Conservation (phyloP, 2,329 filamentous ascomycete species). For the Lomentospora prolificans region DNA sequence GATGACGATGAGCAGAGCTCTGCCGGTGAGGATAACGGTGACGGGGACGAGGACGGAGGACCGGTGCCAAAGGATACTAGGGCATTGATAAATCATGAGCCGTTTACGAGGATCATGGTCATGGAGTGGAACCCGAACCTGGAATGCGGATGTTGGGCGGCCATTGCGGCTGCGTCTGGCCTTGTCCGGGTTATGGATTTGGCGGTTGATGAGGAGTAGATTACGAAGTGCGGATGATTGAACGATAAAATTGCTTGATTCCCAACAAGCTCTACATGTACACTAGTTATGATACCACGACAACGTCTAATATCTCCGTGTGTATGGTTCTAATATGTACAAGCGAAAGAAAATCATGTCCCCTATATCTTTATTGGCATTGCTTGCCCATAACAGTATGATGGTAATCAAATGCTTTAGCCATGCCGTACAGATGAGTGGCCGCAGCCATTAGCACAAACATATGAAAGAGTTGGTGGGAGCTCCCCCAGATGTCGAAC, state of each 20-base stretch:
- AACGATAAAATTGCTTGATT: not conserved
- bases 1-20: slow-evolving; percentile 15
- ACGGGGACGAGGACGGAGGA: slow-evolving; percentile 11
- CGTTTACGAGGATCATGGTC: slow-evolving; percentile 50
- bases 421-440: slow-evolving; percentile 70
- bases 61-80: not conserved
- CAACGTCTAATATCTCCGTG: not conserved
- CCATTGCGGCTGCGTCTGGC: slow-evolving; percentile 56
- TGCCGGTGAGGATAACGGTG: slow-evolving; percentile 28
- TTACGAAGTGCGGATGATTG: slow-evolving; percentile 9
- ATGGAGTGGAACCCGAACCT: slow-evolving; percentile 61
- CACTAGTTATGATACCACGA: slow-evolving; percentile 6
- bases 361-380: slow-evolving; percentile 25
- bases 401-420: slow-evolving; percentile 78
- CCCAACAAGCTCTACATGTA: not conserved
- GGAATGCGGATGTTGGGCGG: slow-evolving; percentile 57
- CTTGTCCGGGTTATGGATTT: slow-evolving; percentile 58
- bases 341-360: not conserved
- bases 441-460: slow-evolving; percentile 75
- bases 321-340: not conserved
- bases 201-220: slow-evolving; percentile 31
- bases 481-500: slow-evolving; percentile 88
- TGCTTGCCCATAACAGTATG: slow-evolving; percentile 50
- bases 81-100: slow-evolving; percentile 43
- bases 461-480: slow-evolving; percentile 93